Percentiles rank a stretch among this genome's conserved stretches.
These are phyloP conservation scores for Leccinum rimulosum DNA, from an alignment of 768 basidiomycete species.

Conservation along the genomic window DNA sequence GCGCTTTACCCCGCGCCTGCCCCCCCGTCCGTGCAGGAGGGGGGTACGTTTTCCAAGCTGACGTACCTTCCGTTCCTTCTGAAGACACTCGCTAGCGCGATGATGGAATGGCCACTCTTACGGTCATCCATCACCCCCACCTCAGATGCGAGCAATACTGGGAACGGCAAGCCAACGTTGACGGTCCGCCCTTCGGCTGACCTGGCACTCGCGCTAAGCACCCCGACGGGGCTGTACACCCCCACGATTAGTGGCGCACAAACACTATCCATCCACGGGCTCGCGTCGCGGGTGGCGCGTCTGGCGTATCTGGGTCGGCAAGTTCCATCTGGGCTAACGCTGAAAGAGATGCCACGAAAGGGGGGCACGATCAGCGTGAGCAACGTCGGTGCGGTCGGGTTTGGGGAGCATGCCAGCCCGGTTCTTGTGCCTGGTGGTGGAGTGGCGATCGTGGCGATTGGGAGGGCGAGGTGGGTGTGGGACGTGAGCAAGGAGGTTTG, in stretches of 20 bases:
- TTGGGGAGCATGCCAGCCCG: constrained; percentile 66
- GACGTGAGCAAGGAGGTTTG: constrained; percentile 52
- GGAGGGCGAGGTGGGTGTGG: constrained; percentile 74
- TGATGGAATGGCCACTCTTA: constrained; percentile 85
- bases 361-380: constrained; percentile 81
- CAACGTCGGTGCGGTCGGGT: constrained; percentile 80
- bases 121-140: constrained; percentile 64
- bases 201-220: constrained; percentile 74
- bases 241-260: constrained; percentile 64
- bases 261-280: constrained; percentile 51
- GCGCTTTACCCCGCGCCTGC: constrained; percentile 39
- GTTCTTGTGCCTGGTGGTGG: constrained; percentile 82
- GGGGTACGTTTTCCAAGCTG: constrained; percentile 58
- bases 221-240: constrained; percentile 80
- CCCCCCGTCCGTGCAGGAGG: constrained; percentile 44
- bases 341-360: constrained; percentile 66
- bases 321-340: constrained; percentile 60
- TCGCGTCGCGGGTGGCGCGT: constrained; percentile 60
- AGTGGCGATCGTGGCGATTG: constrained; percentile 81
- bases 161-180: constrained; percentile 54
- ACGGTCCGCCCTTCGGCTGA: constrained; percentile 74
- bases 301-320: constrained; percentile 66
- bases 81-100: constrained; percentile 76
- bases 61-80: constrained; percentile 83
- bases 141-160: constrained; percentile 7